A percentile compares a stretch with the other conserved stretches of the same genome.
Conservation (phyloP, 2,329 filamentous ascomycete genomes). For the Beauveria caledonica region DNA sequence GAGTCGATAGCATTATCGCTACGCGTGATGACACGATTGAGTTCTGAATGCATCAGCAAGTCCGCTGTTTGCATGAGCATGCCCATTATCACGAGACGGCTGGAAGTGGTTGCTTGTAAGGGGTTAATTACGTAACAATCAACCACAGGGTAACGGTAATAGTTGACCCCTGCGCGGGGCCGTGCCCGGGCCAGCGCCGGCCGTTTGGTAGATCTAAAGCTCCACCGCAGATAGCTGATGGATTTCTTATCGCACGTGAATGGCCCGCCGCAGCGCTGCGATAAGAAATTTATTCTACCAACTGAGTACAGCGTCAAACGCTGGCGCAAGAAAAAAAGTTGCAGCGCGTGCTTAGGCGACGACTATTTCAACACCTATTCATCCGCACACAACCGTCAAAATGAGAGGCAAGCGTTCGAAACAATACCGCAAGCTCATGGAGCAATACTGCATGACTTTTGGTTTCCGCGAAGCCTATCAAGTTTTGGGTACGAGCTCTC, state of each 20-base stretch:
- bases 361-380: background rate
- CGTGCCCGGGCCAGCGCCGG: background rate
- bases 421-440: slow-evolving; percentile 74
- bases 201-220: background rate
- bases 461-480: slow-evolving; percentile 93
- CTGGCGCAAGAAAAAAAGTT: background rate
- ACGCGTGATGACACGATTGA: too few species aligned
- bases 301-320: background rate
- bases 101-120: too few species aligned
- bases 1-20: too few species aligned
- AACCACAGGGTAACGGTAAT: too few species aligned
- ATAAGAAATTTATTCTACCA: slow-evolving; percentile 35
- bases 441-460: slow-evolving; percentile 79
- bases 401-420: slow-evolving; percentile 47
- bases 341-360: background rate
- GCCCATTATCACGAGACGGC: too few species aligned
- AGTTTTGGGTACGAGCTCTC: slow-evolving; percentile 52
- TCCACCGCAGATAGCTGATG: background rate
- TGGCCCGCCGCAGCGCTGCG: slow-evolving; percentile 13
- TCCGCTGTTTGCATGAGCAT: too few species aligned
- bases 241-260: slow-evolving; percentile 28
- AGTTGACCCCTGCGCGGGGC: background rate
- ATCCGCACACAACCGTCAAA: slow-evolving; percentile 15
- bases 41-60: too few species aligned
- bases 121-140: too few species aligned